Evolutionary conservation across 2,329 filamentous ascomycete species (phyloP).

Genomic region (Lachnum nothofagi): DNA sequence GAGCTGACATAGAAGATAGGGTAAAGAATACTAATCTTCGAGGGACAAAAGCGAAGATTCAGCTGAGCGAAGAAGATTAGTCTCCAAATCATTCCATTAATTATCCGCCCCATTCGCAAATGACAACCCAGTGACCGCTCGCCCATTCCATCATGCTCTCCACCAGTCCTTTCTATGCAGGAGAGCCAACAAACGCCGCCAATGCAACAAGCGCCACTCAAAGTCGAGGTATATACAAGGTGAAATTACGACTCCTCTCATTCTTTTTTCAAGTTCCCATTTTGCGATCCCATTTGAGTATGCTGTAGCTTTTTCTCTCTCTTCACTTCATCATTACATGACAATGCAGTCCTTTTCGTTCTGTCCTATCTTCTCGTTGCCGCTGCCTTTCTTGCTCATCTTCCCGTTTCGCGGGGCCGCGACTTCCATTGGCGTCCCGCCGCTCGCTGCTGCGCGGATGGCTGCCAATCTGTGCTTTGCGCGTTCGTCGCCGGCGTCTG

Average conservation of each 20-base stretch:
- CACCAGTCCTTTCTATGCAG: background rate
- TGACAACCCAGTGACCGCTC: no score
- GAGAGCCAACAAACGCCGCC: no score
- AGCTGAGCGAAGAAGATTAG: no score
- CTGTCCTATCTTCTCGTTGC: conserved; percentile 22
- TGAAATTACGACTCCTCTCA: background rate
- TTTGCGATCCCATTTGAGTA: background rate
- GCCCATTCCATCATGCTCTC: no score
- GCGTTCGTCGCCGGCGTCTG: conserved; percentile 83
- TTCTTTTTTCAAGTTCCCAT: background rate
- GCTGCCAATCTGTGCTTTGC: conserved; percentile 81
- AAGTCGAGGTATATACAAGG: no score
- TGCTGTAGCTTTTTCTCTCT: background rate
- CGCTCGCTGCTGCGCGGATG: conserved; percentile 73
- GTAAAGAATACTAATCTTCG: no score
- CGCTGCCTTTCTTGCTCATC: conserved; percentile 25
- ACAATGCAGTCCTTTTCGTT: conserved; percentile 27
- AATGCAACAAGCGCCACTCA: background rate
- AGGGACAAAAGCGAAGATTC: no score
- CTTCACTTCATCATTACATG: conserved; percentile 19
- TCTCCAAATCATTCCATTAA: no score
- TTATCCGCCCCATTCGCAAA: no score
- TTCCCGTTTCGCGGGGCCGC: conserved; percentile 26
- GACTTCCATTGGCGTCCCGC: conserved; percentile 32
- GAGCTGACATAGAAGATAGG: no score